phyloP scores from a whole-genome alignment of 371 early-diverging fungal species.

The Apophysomyces trapeziformis region DNA sequence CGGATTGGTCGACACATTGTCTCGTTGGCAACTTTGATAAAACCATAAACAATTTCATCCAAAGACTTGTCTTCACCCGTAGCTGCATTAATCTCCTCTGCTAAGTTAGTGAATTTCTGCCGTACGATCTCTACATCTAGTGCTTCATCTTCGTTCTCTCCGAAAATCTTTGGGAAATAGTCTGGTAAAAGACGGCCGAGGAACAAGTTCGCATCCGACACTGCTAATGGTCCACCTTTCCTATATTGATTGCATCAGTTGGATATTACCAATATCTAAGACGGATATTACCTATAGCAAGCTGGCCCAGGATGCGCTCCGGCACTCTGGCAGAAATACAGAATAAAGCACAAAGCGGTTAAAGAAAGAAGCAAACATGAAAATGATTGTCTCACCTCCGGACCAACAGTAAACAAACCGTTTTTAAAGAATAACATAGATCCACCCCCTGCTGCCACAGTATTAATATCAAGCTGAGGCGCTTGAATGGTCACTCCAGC shows the following conservation, averaged over 20 bases:
- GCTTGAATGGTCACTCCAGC: conserved; percentile 95
- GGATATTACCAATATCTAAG: neutral
- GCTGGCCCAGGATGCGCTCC: conserved; percentile 97
- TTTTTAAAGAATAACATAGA: conserved; percentile 92
- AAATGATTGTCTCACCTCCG: conserved; percentile 58
- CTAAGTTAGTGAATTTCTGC: conserved; percentile 66
- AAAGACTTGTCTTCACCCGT: conserved; percentile 52
- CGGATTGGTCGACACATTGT: conserved; percentile 96
- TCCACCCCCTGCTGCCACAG: conserved; percentile 96
- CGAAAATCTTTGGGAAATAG: conserved; percentile 95
- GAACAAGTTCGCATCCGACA: conserved; percentile 93
- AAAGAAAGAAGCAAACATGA: neutral
- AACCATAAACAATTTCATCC: conserved; percentile 93
- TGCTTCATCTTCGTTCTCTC: conserved; percentile 83
- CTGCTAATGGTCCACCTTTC: conserved; percentile 91
- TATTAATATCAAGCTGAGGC: conserved; percentile 95
- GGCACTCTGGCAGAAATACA: conserved; percentile 64
- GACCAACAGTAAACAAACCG: conserved; percentile 94
- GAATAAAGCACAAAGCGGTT: neutral
- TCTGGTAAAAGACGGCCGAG: conserved; percentile 88
- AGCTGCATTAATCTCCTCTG: conserved; percentile 64
- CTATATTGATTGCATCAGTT: conserved; percentile 52
- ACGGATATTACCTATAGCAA: conserved; percentile 60
- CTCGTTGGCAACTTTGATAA: conserved; percentile 94
- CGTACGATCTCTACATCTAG: conserved; percentile 74